Conservation (phyloP, 179 eudicot species). For the Camellia oleifera region DNA sequence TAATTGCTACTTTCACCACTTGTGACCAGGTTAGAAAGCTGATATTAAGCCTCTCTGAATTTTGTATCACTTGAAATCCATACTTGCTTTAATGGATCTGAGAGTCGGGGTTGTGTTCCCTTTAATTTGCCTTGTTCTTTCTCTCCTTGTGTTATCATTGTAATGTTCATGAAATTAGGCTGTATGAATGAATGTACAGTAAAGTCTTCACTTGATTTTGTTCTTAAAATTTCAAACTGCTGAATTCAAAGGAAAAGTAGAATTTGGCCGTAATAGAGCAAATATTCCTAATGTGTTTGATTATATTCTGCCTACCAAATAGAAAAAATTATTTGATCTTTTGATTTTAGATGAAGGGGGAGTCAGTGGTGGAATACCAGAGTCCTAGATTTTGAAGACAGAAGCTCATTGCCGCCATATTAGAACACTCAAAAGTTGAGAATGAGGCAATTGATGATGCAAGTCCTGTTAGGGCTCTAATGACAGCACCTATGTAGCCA, state of each 20-base stretch:
- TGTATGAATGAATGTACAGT: not conserved
- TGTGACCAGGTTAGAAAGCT: constrained; percentile 10
- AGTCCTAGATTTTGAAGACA: constrained; percentile 22
- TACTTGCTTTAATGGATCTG: not conserved
- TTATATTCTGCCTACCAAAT: not conserved
- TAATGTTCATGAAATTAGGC: not conserved
- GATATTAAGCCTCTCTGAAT: not conserved
- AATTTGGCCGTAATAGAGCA: no score
- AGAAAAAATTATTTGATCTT: not conserved
- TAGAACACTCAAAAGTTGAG: constrained; percentile 10
- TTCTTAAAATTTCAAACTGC: not conserved
- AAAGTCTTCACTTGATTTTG: not conserved
- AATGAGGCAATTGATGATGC: constrained; percentile 13
- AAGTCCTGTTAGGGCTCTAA: not conserved
- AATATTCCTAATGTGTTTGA: no score
- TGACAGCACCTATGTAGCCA: not conserved
- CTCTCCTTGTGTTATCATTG: not conserved
- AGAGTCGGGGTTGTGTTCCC: not conserved
- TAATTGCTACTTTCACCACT: constrained; percentile 11
- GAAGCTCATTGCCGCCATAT: constrained; percentile 24
- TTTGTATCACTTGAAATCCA: not conserved
- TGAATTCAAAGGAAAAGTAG: not conserved
- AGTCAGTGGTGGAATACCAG: constrained; percentile 12
- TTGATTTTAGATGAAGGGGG: not conserved
- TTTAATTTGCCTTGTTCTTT: not conserved